Conservation (phyloP, 306 rosid genomes). For the Comarum palustre region DNA sequence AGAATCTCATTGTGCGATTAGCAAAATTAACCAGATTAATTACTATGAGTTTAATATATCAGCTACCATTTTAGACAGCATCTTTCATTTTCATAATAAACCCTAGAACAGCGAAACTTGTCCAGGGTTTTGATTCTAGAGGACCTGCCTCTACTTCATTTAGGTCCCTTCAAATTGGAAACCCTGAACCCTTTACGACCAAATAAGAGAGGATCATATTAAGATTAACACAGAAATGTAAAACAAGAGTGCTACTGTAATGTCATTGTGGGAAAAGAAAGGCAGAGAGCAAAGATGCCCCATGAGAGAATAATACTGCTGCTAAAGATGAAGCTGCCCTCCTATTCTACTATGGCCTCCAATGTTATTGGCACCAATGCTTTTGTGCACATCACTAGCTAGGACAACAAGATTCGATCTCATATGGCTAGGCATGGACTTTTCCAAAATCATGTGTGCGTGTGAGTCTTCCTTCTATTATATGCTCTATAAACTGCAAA, state of each 20-base stretch:
- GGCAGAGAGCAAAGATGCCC: conserved; percentile 70
- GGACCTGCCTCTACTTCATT: conserved; percentile 29
- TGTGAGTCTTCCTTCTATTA: not conserved
- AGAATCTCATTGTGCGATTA: not conserved
- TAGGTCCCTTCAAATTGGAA: conserved; percentile 13
- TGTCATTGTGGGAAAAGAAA: conserved; percentile 34
- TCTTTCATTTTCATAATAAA: conserved; percentile 1
- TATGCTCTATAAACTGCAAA: not conserved
- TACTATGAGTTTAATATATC: not conserved
- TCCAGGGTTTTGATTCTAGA: conserved; percentile 27
- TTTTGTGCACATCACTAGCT: conserved; percentile 23
- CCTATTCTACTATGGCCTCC: conserved; percentile 20
- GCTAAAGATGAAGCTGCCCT: conserved; percentile 28
- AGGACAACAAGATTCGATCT: conserved; percentile 39
- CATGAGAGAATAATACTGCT: conserved; percentile 39
- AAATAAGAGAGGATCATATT: conserved; percentile 15
- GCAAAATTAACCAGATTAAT: not conserved
- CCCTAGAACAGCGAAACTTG: conserved; percentile 14
- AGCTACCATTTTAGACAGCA: not conserved
- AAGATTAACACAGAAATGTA: conserved; percentile 26
- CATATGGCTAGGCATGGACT: conserved; percentile 20
- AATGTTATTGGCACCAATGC: conserved; percentile 37
- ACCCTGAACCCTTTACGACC: conserved; percentile 32
- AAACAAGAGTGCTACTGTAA: conserved; percentile 12
- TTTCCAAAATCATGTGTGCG: not conserved